Evolutionary conservation across 306 rosid species (phyloP).

Genomic region (Lupinus albus): DNA sequence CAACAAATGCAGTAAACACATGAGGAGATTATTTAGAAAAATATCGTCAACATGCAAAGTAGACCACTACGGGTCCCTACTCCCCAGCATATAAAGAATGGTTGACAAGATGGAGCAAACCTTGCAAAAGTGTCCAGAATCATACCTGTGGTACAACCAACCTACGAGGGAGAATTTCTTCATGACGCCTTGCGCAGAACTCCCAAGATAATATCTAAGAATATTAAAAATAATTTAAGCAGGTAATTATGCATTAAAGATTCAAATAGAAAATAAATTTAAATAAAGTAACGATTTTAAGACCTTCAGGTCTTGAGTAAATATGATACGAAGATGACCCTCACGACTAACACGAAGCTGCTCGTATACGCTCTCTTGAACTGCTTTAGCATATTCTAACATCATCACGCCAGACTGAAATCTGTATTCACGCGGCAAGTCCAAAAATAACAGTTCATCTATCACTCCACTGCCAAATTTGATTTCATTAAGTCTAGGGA

Average conservation of each 20-base stretch:
- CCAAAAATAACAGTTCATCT: conserved; percentile 88
- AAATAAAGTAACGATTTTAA: neutral
- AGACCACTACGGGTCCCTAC: neutral
- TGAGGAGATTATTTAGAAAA: neutral
- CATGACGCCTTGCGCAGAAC: conserved; percentile 91
- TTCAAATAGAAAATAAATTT: conserved; percentile 12
- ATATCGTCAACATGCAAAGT: neutral
- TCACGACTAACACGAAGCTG: conserved; percentile 97
- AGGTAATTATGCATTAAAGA: conserved; percentile 5
- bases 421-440: conserved; percentile 78
- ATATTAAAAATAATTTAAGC: conserved; percentile 13
- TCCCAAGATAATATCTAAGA: conserved; percentile 92
- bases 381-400: conserved; percentile 91
- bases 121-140: conserved; percentile 5
- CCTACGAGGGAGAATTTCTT: conserved; percentile 96
- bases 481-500: conserved; percentile 90
- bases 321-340: conserved; percentile 92
- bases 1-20: neutral
- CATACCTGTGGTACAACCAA: conserved; percentile 95
- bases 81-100: neutral
- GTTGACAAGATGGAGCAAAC: neutral
- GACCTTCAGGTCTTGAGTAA: conserved; percentile 89
- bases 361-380: conserved; percentile 96
- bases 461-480: conserved; percentile 95
- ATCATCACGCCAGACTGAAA: conserved; percentile 78